Percentiles rank a stretch among this genome's conserved stretches.
Evolutionary conservation across 1,284 basidiomycete genomes (phyloP).

Genomic region (Athelia psychrophila): DNA sequence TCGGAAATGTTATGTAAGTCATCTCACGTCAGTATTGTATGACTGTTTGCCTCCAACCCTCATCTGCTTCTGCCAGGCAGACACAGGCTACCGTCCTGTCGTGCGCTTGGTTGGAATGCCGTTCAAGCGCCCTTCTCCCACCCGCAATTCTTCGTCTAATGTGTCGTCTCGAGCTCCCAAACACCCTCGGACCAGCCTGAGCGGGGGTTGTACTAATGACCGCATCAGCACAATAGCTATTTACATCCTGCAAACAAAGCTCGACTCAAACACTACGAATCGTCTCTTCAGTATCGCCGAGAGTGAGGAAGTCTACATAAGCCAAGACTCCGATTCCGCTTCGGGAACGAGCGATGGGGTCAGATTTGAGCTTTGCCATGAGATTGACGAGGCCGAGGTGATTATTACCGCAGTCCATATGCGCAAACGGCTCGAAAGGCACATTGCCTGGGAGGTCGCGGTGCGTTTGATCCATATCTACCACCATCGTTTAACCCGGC

Average conservation of each 20-base stretch:
- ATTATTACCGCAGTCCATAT: constrained; percentile 65
- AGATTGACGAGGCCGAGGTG: constrained; percentile 54
- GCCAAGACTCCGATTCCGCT: constrained; percentile 9
- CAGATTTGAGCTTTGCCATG: constrained; percentile 29
- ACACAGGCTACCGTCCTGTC: no score
- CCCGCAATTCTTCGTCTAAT: background rate
- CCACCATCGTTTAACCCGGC: background rate
- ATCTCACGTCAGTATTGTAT: no score
- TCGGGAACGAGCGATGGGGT: background rate
- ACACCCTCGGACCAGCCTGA: background rate
- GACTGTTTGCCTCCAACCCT: no score
- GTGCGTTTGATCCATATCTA: constrained; percentile 36
- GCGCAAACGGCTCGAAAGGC: constrained; percentile 64
- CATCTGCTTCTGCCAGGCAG: no score
- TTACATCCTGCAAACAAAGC: constrained; percentile 60
- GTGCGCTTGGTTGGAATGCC: background rate
- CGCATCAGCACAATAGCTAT: constrained; percentile 20
- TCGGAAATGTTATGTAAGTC: no score
- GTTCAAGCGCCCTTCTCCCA: background rate
- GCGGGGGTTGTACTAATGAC: background rate
- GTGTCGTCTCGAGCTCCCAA: background rate
- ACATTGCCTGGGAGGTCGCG: constrained; percentile 59
- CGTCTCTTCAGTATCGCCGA: constrained; percentile 51
- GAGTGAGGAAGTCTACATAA: constrained; percentile 19
- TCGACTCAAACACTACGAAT: constrained; percentile 38